A percentile compares a stretch with the other conserved stretches of the same genome.
Conservation (phyloP, 495 filamentous ascomycete genomes). For the Aspergillus sparsus region DNA sequence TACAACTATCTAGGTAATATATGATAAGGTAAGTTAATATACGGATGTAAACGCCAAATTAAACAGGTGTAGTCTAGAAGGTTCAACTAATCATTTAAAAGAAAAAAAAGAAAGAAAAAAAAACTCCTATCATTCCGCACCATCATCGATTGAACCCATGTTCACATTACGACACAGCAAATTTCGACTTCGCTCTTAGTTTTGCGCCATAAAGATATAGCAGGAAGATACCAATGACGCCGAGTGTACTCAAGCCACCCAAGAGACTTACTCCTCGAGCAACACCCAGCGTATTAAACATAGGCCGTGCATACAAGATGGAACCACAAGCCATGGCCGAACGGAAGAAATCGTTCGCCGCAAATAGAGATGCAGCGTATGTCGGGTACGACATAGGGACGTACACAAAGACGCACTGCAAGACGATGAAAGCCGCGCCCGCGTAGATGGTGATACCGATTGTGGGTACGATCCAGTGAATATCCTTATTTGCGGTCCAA, state of each 20-base stretch:
- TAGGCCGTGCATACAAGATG: background rate
- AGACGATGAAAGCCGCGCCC: constrained; percentile 39
- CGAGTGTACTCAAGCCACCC: background rate
- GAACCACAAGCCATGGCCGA: constrained; percentile 3
- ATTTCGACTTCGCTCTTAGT: background rate
- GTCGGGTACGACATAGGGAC: constrained; percentile 55
- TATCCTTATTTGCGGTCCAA: background rate
- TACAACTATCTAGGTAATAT: no score
- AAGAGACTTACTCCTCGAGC: background rate
- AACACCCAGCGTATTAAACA: background rate
- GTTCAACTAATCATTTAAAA: no score
- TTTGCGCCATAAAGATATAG: background rate
- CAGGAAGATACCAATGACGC: background rate
- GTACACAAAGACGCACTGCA: constrained; percentile 60
- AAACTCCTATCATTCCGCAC: no score
- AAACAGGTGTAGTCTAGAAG: no score
- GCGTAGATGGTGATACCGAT: constrained; percentile 55
- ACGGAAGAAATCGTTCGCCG: constrained; percentile 51
- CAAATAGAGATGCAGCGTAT: constrained; percentile 57
- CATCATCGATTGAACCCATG: no score
- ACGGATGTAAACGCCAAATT: no score
- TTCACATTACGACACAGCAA: background rate
- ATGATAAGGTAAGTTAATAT: no score
- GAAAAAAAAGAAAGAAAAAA: no score
- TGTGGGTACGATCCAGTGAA: constrained; percentile 56